These are phyloP conservation scores for Cercophora sp. DNA, from an alignment of 495 filamentous ascomycete genomes.

Conservation along the genomic window DNA sequence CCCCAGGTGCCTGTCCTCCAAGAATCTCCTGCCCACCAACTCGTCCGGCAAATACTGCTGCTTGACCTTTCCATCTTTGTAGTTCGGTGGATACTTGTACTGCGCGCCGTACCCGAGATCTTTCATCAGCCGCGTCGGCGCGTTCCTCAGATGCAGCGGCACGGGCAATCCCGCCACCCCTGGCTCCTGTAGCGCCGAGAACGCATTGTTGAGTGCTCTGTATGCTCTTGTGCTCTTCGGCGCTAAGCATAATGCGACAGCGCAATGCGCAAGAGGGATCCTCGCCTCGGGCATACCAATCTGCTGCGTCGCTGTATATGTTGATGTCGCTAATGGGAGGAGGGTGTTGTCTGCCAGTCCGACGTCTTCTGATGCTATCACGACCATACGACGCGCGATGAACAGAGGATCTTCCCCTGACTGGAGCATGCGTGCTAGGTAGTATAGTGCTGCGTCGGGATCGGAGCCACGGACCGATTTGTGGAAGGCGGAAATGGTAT, in stretches of 20 bases:
- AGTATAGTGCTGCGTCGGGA: conserved; percentile 85
- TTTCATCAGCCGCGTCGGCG: conserved; percentile 87
- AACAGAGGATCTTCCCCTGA: conserved; percentile 92
- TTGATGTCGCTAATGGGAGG: conserved; percentile 75
- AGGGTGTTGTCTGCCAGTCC: conserved; percentile 87
- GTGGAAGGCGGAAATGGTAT: conserved; percentile 95
- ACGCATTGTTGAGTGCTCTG: conserved; percentile 73
- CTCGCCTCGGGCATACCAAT: conserved; percentile 92
- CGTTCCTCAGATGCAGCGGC: conserved; percentile 85
- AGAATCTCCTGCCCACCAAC: conserved; percentile 63
- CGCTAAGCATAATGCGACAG: conserved; percentile 76
- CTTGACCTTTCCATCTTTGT: conserved; percentile 72
- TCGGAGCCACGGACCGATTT: conserved; percentile 88
- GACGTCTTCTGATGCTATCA: conserved; percentile 87
- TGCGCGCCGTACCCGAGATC: conserved; percentile 84
- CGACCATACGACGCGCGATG: conserved; percentile 85
- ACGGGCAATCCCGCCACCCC: conserved; percentile 75
- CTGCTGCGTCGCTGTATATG: conserved; percentile 80
- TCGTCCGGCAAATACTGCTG: conserved; percentile 87
- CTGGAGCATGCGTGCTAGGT: conserved; percentile 92
- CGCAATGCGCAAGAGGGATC: conserved; percentile 84
- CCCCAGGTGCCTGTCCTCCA: conserved; percentile 82
- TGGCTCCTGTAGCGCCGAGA: conserved; percentile 68
- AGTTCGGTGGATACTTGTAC: conserved; percentile 97
- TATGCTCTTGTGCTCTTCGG: conserved; percentile 86